A percentile compares a stretch with the other conserved stretches of the same genome.
Conservation (phyloP, 768 basidiomycete genomes). For the Cytidiella melzeri region DNA sequence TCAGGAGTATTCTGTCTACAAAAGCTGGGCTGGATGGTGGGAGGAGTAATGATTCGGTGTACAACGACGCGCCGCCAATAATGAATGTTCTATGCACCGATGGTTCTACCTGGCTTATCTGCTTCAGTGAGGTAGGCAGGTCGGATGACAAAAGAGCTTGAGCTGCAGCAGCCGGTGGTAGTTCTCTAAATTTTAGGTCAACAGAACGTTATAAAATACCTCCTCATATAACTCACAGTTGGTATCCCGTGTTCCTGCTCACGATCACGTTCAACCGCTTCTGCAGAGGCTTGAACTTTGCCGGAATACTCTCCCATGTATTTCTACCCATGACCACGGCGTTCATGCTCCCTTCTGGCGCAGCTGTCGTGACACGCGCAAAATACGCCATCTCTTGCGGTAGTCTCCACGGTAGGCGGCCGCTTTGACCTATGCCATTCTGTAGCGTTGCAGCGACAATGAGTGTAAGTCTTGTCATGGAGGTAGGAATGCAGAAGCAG, state of each 20-base stretch:
- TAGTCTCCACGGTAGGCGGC: conserved; percentile 81
- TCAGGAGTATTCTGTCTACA: conserved; percentile 83
- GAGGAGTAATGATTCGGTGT: conserved; percentile 53
- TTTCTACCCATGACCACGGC: conserved; percentile 92
- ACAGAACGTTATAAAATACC: not conserved
- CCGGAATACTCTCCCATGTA: conserved; percentile 96
- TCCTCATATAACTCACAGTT: conserved; percentile 45
- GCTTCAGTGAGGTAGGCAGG: not conserved
- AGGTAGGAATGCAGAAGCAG: too few species aligned
- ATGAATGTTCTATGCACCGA: conserved; percentile 62
- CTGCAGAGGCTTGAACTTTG: conserved; percentile 73
- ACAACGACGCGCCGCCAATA: conserved; percentile 89
- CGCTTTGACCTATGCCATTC: conserved; percentile 82
- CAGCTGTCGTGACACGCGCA: conserved; percentile 63
- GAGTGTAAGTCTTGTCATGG: conserved; percentile 72
- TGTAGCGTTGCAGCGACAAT: conserved; percentile 87
- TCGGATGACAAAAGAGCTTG: not conserved
- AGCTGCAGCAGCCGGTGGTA: not conserved
- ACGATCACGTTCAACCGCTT: conserved; percentile 76
- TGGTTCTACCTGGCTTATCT: not conserved
- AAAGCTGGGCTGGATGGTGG: conserved; percentile 32
- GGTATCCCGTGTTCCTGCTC: conserved; percentile 51
- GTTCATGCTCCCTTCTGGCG: conserved; percentile 54
- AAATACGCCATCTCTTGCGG: conserved; percentile 91
- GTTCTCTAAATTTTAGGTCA: not conserved